Conservation (phyloP, 2,329 filamentous ascomycete species). For the Talaromyces sp. region DNA sequence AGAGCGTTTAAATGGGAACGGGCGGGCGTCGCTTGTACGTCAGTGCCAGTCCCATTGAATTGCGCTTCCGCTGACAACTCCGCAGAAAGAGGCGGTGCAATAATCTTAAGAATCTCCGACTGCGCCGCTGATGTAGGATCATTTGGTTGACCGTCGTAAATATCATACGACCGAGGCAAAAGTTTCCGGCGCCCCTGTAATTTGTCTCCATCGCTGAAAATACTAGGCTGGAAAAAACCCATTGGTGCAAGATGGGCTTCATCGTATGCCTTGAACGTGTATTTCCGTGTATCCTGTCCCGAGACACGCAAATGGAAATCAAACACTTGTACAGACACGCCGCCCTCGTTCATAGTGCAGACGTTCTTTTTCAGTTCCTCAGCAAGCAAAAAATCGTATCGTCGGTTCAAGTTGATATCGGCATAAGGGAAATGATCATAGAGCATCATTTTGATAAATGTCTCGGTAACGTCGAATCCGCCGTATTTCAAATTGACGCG, state of each 20-base stretch:
- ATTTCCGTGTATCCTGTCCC: conserved; percentile 85
- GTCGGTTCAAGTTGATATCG: conserved; percentile 83
- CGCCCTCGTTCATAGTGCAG: conserved; percentile 84
- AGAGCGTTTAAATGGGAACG: conserved; percentile 60
- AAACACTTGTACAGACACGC: conserved; percentile 80
- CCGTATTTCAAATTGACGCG: conserved; percentile 93
- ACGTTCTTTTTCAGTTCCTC: conserved; percentile 94
- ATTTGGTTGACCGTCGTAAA: conserved; percentile 88
- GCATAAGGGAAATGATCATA: conserved; percentile 93
- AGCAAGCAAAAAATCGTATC: conserved; percentile 88
- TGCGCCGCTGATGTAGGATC: conserved; percentile 85
- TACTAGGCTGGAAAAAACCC: conserved; percentile 84
- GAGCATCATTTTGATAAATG: conserved; percentile 96
- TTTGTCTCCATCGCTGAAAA: conserved; percentile 74
- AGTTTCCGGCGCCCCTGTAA: conserved; percentile 72
- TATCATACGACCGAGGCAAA: conserved; percentile 81
- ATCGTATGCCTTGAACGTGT: conserved; percentile 94
- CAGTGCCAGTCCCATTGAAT: conserved; percentile 18
- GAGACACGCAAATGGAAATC: conserved; percentile 87
- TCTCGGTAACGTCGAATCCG: conserved; percentile 86
- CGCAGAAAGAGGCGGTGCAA: conserved; percentile 37
- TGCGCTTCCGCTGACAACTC: conserved; percentile 34
- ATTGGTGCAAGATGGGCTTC: conserved; percentile 91
- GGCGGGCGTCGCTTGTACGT: conserved; percentile 42
- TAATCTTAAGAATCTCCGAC: conserved; percentile 56